These are phyloP conservation scores for Candida tallmaniae DNA, from an alignment of 805 yeast species.

Conservation along the genomic window DNA sequence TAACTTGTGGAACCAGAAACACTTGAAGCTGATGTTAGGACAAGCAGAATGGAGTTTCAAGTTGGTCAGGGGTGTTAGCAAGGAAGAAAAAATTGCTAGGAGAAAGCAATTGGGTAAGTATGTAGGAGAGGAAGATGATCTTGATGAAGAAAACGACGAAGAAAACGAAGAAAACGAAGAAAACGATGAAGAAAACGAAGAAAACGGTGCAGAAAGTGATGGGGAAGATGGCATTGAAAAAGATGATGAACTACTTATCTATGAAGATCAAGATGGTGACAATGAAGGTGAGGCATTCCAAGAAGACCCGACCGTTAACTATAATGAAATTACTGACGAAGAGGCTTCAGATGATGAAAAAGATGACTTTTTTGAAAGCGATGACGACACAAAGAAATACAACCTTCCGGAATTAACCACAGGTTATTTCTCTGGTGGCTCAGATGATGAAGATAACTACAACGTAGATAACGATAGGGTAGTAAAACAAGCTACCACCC, in stretches of 20 bases:
- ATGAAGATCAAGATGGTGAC: conserved; percentile 40
- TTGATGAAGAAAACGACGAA: conserved; percentile 11
- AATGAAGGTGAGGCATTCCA: conserved; percentile 25
- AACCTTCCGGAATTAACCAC: conserved; percentile 64
- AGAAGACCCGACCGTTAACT: conserved; percentile 36
- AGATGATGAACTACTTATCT: conserved; percentile 29
- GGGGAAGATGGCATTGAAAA: conserved; percentile 15
- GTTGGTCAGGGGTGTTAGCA: conserved; percentile 43
- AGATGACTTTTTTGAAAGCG: conserved; percentile 33
- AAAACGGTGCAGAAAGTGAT: conserved; percentile 19
- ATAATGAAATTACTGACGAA: conserved; percentile 63
- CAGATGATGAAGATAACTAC: conserved; percentile 54
- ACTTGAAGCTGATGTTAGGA: conserved; percentile 28
- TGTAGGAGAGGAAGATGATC: conserved; percentile 9
- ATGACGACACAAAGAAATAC: conserved; percentile 15
- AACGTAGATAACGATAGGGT: conserved; percentile 41
- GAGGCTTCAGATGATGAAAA: conserved; percentile 47
- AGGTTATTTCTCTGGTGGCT: conserved; percentile 85
- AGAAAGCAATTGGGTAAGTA: conserved; percentile 11
- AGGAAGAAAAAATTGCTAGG: conserved; percentile 30
- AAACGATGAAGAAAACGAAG: conserved; percentile 16
- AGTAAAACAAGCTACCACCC: conserved; percentile 49
- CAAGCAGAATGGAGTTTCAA: conserved; percentile 43
- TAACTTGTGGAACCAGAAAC: conserved; percentile 41
- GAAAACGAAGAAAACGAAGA: conserved; percentile 15